Evolutionary conservation across 129 eudicot genomes (phyloP).

Genomic region (Flaveria trinervia): DNA sequence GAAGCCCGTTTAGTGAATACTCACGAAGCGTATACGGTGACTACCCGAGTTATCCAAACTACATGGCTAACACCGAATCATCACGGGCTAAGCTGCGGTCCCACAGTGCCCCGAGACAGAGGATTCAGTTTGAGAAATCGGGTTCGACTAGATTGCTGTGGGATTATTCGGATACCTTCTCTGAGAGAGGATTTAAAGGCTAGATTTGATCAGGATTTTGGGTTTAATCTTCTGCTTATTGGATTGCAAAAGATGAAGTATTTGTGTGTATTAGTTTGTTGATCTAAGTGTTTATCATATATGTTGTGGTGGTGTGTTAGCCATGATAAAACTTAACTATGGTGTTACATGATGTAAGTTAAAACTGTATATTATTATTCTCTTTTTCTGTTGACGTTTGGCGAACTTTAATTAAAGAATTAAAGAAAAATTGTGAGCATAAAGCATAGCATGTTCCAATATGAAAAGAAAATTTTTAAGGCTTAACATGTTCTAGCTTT

Average conservation of each 20-base stretch:
- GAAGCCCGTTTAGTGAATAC: constrained; percentile 62
- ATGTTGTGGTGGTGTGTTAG: constrained; percentile 23
- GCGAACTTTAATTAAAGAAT: not conserved
- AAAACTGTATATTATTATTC: constrained; percentile 15
- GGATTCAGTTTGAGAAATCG: constrained; percentile 50
- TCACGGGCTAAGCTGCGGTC: constrained; percentile 79
- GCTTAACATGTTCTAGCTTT: not conserved
- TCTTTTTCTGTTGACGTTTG: not conserved
- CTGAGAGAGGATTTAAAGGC: constrained; percentile 55
- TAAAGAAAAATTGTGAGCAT: not conserved
- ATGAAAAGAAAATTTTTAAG: not conserved
- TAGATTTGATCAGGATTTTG: constrained; percentile 5
- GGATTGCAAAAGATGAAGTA: constrained; percentile 20
- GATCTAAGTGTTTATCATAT: constrained; percentile 9
- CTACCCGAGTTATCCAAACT: constrained; percentile 59
- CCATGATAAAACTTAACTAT: constrained; percentile 14
- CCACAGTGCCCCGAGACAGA: constrained; percentile 81
- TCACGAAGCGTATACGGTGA: constrained; percentile 64
- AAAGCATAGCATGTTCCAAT: not conserved
- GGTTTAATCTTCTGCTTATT: constrained; percentile 7
- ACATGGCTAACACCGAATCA: constrained; percentile 86
- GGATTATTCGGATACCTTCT: constrained; percentile 55
- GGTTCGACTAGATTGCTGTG: constrained; percentile 44
- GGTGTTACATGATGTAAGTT: constrained; percentile 12
- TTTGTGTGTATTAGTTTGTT: constrained; percentile 25